Base-by-base conservation (phyloP, 164 flowering plant species). In the Aristolochia contorta region DNA sequence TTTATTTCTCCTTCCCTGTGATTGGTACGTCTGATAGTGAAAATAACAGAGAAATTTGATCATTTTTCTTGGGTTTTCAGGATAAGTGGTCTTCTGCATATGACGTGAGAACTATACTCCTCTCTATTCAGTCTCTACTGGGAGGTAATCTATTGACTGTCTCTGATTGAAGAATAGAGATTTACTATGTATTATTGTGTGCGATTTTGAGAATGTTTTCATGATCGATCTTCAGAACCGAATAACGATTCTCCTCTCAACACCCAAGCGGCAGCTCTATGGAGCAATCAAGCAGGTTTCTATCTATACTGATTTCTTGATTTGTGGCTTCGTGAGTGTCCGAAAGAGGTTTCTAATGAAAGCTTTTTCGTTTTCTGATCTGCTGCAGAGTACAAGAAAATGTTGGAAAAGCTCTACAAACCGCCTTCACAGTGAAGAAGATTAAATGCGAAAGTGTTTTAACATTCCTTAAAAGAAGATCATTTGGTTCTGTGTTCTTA, bases 11-110 rank as follows among this genome's bases (percentile, higher is more conserved):
- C 16, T 56, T 16, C 16, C 18, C 21, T 24, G 24, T 55, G 12
- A 16, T 58, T 51, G 52, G 14, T 48, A 6, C 4, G 6, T 47
- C 21, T 23, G 16, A 18, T 32, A 22, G 7, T n/a, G 60, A 58
- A 53, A 22, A 19, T n/a, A 21, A n/a, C n/a, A n/a, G n/a, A n/a
- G 21, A 18, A 15, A 16, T 52, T 16, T n/a, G n/a, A n/a, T n/a
- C n/a, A n/a, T n/a, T 18, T 32, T 50, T 52, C 15, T n/a, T 23
- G 19, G 47, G 45, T 47, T 55, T 55, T 45, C 64, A 91, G 96
- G 98, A 91, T 74, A 84, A 89, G 67, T 91, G 98, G 96, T 89
- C 98, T 25, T 91, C 98, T 69, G 98, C 98, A 14, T 92, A 92
- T 80, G 95, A 89, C 76, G 93, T 87, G 43, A 84, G 98, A 70